Base-by-base conservation (phyloP, 73 alveolate species). In the Paramecium caudatum region DNA sequence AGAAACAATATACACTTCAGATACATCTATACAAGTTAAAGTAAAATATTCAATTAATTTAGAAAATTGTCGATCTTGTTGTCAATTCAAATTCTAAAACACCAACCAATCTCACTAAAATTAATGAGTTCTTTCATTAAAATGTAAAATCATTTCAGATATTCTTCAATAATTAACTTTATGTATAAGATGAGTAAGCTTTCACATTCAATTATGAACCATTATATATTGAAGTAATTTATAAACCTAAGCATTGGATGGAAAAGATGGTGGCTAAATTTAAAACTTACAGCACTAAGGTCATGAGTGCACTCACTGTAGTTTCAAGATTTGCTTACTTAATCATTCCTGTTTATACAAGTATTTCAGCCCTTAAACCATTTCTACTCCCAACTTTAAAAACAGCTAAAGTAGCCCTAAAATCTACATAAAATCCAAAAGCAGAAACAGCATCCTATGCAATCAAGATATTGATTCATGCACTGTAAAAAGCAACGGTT, bases 191-290 rank as follows among this genome's bases (percentile, higher is more conserved):
- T 65, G 83, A 65, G 4, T 16, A 65, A 12, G 5, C 19, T 32
- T 65, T 10, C 15, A 16, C 27, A 65, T 65, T 65, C 34, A 49
- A 33, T 32, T 65, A 65, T 36, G 83, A 65, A 23, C 83, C 83
- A 30, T 43, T 65, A 36, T 65, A 65, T 13, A 36, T 65, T 10
- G 83, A 65, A 65, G 83, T 65, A 33, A 65, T 65, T 65, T 65
- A 65, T 30, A 33, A 65, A 65, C 83, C 83, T 12, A 65, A 65
- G 34, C 83, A 65, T 16, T 65, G 83, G 83, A 33, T 65, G 49
- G 47, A 65, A 65, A 65, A 36, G 37, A 32, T 43, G 16, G 83
- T 36, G 3, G 83, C 19, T 10, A 65, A 65, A 30, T 33, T 65
- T 32, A 65, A 65, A 33, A 36, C 49, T n/a, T 33, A 33, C 17